phyloP scores from a whole-genome alignment of 139 green algal species.

The Parachlorella kessleri region DNA sequence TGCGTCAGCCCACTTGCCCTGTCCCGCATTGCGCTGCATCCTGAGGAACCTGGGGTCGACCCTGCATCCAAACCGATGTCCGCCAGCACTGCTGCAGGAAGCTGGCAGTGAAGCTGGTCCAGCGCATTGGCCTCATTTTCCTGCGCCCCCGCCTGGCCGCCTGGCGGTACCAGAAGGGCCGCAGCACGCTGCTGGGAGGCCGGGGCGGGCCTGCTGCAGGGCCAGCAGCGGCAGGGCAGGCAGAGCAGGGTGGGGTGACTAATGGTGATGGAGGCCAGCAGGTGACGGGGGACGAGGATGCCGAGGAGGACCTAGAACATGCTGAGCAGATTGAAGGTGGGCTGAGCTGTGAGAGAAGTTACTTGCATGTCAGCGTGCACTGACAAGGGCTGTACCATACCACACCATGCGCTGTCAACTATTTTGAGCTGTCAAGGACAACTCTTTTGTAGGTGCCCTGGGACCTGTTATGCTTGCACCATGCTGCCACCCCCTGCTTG shows the following conservation, averaged over 20 bases:
- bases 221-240: background rate
- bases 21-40: too few species aligned
- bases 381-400: too few species aligned
- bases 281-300: slow-evolving; percentile 62
- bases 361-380: too few species aligned
- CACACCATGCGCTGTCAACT: too few species aligned
- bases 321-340: slow-evolving; percentile 30
- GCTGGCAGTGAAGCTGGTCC: slow-evolving; percentile 85
- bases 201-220: background rate
- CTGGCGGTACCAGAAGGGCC: slow-evolving; percentile 74
- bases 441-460: background rate
- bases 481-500: background rate
- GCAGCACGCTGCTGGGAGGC: background rate
- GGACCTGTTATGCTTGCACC: background rate
- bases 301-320: slow-evolving; percentile 65
- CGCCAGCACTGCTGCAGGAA: slow-evolving; percentile 70
- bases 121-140: slow-evolving; percentile 78
- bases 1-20: too few species aligned
- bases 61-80: too few species aligned
- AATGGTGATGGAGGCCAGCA: too few species aligned
- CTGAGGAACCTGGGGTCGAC: too few species aligned
- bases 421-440: too few species aligned
- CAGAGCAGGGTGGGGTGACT: background rate
- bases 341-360: too few species aligned
- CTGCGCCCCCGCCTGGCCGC: slow-evolving; percentile 70